Evolutionary conservation across 1,284 basidiomycete species (phyloP), one percentile per base, ranked within the genome.

Genomic region (Lentinus polychrous): DNA sequence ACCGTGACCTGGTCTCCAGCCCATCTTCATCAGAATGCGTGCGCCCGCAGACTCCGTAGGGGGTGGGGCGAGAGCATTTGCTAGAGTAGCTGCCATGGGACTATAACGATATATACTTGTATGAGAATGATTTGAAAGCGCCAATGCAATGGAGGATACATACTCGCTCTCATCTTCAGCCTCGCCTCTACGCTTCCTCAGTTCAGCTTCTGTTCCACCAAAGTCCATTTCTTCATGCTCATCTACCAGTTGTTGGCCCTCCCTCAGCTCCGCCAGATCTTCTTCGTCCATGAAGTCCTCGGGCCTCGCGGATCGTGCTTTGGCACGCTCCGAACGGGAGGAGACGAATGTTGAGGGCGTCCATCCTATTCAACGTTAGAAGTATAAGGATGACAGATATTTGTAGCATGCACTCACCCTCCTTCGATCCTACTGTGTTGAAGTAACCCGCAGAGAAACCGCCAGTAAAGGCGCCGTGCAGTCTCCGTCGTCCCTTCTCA

Each of bases 281-380:
- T 99, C 96, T 39, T 97, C 95, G 67, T 99, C 95, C 95, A 99
- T 99, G 65, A 93, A 98, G 64, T 98, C 95, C 63, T 97, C 91
- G 0, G 88, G 83, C 10, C 79, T 76, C 14, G 73, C 68, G 0
- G 64, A 64, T 57, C 77, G 77, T 54, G 77, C 65, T 59, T 83
- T 84, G 22, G 84, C 81, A 32, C 91, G 78, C 38, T 89, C 85
- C 14, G 67, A 67, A 17, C 91, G 78, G 8, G 91, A 94, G 0
- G 92, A 94, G 17, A 91, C 83, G 65, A 98, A 99, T 2, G 90
- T 88, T 8, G 86, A 77, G 0, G 95, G 95, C 3, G 90, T 70
- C 94, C 95, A 99, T 79, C 96, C 94, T 93, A 57, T 11, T 36
- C 27, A 14, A 32, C 48, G 8, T 11, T 49, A 34, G 33, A 17